A percentile compares a stretch with the other conserved stretches of the same genome.
phyloP scores from a whole-genome alignment of 768 basidiomycete species.

The Cystofilobasidium capitatum region DNA sequence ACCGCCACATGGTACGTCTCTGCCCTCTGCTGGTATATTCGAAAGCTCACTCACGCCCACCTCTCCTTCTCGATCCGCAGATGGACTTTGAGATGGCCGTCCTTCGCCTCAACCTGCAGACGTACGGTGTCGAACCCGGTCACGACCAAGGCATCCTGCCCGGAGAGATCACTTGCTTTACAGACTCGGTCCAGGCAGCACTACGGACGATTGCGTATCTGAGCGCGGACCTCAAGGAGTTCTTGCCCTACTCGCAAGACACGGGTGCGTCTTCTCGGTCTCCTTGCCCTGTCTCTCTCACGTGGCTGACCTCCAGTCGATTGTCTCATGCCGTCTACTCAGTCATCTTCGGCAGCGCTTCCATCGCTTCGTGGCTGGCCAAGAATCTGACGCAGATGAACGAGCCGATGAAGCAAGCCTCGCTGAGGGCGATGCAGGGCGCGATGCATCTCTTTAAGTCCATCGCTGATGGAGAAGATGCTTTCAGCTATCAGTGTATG shows the following conservation, averaged over 20 bases:
- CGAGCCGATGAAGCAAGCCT: background rate
- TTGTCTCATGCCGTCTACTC: background rate
- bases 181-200: conserved; percentile 11
- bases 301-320: background rate
- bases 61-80: background rate
- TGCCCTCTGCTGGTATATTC: background rate
- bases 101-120: background rate
- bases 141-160: background rate
- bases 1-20: conserved; percentile 5
- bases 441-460: background rate
- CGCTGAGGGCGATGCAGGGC: background rate
- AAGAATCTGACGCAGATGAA: background rate
- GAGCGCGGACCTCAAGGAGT: conserved; percentile 23
- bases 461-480: background rate
- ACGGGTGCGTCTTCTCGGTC: background rate
- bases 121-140: background rate
- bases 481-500: background rate
- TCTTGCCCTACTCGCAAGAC: conserved; percentile 15
- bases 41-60: background rate
- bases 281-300: background rate
- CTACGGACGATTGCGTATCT: conserved; percentile 26
- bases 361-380: background rate
- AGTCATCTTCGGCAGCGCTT: background rate
- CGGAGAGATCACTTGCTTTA: background rate
- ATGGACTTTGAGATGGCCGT: background rate